Evolutionary conservation across 306 rosid species (phyloP).

Genomic region (Geum urbanum): DNA sequence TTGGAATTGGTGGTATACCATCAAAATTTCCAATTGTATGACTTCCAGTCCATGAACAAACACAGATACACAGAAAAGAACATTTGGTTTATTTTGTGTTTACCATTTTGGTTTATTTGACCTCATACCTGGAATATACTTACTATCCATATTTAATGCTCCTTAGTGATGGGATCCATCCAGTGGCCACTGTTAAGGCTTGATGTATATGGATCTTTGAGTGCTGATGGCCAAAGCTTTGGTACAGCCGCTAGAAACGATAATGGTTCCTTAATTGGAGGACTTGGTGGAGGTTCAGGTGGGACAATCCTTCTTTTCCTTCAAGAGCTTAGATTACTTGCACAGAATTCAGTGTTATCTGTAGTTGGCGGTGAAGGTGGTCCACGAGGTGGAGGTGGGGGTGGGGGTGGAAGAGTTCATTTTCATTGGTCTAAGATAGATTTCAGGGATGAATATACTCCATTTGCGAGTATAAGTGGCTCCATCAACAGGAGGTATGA

Average conservation of each 20-base stretch:
- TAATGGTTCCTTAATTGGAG: conserved; percentile 69
- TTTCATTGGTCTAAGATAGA: conserved; percentile 93
- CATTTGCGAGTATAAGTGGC: conserved; percentile 81
- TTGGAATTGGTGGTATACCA: neutral
- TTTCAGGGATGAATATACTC: conserved; percentile 66
- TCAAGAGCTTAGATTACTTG: conserved; percentile 69
- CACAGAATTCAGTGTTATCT: conserved; percentile 67
- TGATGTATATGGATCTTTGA: conserved; percentile 73
- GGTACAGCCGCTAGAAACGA: conserved; percentile 38
- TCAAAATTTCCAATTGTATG: neutral
- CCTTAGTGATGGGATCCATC: conserved; percentile 82
- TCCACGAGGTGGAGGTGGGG: conserved; percentile 89
- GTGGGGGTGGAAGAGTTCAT: conserved; percentile 99
- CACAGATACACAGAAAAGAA: neutral
- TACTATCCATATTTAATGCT: conserved; percentile 30
- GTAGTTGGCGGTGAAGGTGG: conserved; percentile 89
- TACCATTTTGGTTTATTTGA: neutral
- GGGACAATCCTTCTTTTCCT: conserved; percentile 97
- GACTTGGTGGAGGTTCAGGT: conserved; percentile 97
- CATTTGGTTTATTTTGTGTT: neutral
- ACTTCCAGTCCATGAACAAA: neutral
- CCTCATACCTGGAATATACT: conserved; percentile 14
- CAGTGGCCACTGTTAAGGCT: conserved; percentile 89
- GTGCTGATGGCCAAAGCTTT: conserved; percentile 91
- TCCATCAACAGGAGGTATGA: conserved; percentile 66